Evolutionary conservation across 768 basidiomycete species (phyloP), one percentile per base, ranked within the genome.

Genomic region (Lentinula lateritia): DNA sequence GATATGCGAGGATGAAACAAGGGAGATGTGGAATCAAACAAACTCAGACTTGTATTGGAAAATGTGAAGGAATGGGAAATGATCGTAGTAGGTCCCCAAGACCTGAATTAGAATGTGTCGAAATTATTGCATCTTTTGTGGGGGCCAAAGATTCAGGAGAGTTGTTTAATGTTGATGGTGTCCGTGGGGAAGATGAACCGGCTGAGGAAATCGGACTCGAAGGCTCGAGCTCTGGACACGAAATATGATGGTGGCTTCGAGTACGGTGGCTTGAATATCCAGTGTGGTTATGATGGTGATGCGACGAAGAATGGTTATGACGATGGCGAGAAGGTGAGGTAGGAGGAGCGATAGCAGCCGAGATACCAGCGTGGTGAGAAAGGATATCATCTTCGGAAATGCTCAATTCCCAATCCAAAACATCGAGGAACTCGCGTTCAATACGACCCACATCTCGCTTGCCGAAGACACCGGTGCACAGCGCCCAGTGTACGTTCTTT

Each of bases 401-500:
- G 61, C 80, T 76, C 41, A 92, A 80, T 69, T 91, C 86, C 66
- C 88, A 92, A 69, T 90, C 86, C 63, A 92, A 80, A 48, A 92
- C 89, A 63, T 88, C 87, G 50, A 91, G 81, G 72, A 89, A 90
- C 73, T 92, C 90, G 66, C 90, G 84, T 73, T 92, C 89, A 69
- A 91, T 90, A 65, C 89, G 83, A 48, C 88, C 89, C 32, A 90
- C 82, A 67, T 92, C 90, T 39, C 89, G 83, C 71, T 89, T 90
- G 66, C 89, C 88, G 69, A 92, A 92, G 38, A 91, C 86, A 41
- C 87, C 87, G 0, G 90, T 90, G 73, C 89, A 90, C 16, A 88
- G 77, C 6, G 89, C 88, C 92, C 92, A 95, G 72, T 95, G 92
- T 54, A 90, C 80, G 74, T 95, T 95, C 81, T 93, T 95, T 12